Base-by-base conservation (phyloP, 108 stramenopile genomes). In the Cyclotella atomus region DNA sequence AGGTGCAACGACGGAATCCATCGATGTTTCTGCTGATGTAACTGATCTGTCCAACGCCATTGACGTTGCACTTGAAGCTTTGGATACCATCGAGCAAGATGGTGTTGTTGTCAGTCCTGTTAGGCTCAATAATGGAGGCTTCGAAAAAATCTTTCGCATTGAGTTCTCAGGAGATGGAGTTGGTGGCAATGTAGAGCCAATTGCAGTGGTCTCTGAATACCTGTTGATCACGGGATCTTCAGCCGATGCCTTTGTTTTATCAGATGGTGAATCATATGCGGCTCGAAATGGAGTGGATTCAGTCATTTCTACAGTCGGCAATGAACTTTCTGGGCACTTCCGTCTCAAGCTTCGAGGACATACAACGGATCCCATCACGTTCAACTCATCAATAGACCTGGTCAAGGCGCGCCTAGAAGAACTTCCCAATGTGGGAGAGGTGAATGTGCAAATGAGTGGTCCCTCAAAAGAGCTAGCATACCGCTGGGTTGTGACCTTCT, bases 401-500 rank as follows among this genome's bases (percentile, higher is more conserved):
- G 66, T 96, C 65, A 83, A 91, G 75, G 62, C 74, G 10, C 65
- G 74, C 7, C 66, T 96, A 14, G 89, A 94, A 75, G 73, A 70
- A 52, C 74, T 96, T 53, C 88, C 90, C 29, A 93, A 92, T 72
- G 70, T 96, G 0, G 95, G 91, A 36, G 57, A 57, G 10, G 95
- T 96, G 2, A 64, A 77, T 49, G 93, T 96, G 15, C 28, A 19
- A 30, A 82, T 87, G 36, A 56, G 49, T 4, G 89, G 86, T 1
- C 89, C 93, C 2, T 70, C 81, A 20, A 83, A 83, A 19, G 79
- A 85, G 36, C 75, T 82, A 25, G 91, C 86, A 29, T 96, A 91
- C 76, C 64, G 83, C 24, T 96, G 95, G 95, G 65, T 70, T 14
- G 73, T 96, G n/a, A 91, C 88, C 12, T 96, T 94, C 61, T 28